A percentile compares a stretch with the other conserved stretches of the same genome.
Conservation (phyloP, 345 rosid genomes). For the Populus tremula region DNA sequence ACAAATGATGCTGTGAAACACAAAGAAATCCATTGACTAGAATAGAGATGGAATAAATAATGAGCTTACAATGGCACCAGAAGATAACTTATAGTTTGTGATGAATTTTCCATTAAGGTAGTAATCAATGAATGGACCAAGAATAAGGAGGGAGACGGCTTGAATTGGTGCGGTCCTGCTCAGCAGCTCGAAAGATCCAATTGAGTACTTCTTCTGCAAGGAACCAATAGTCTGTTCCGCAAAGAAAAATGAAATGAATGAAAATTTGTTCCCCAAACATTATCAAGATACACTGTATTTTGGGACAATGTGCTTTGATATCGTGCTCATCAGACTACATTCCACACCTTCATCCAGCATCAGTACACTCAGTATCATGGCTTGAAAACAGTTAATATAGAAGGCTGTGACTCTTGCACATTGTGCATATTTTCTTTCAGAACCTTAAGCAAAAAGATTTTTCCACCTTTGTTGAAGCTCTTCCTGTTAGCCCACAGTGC, state of each 20-base stretch:
- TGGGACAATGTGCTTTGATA: neutral
- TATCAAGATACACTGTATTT: neutral
- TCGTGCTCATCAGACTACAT: neutral
- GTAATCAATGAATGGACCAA: conserved; percentile 85
- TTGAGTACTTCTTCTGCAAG: conserved; percentile 81
- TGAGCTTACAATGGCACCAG: conserved; percentile 65
- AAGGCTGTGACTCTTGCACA: neutral
- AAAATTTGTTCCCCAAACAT: neutral
- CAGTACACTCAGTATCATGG: neutral
- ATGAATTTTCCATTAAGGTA: conserved; percentile 62
- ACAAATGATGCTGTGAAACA: neutral
- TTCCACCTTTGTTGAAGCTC: neutral
- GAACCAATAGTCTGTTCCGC: conserved; percentile 82
- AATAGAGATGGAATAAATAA: neutral
- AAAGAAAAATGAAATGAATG: neutral
- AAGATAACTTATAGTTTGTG: conserved; percentile 62
- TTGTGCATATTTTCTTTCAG: neutral
- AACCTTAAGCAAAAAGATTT: neutral
- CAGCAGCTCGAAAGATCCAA: conserved; percentile 87
- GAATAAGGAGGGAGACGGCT: conserved; percentile 83
- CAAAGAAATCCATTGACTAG: neutral
- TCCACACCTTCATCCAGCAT: neutral
- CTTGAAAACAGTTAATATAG: neutral
- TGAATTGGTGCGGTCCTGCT: conserved; percentile 97
- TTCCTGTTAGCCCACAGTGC: neutral